phyloP scores from a whole-genome alignment of 306 rosid species.

The Mucuna pruriens region DNA sequence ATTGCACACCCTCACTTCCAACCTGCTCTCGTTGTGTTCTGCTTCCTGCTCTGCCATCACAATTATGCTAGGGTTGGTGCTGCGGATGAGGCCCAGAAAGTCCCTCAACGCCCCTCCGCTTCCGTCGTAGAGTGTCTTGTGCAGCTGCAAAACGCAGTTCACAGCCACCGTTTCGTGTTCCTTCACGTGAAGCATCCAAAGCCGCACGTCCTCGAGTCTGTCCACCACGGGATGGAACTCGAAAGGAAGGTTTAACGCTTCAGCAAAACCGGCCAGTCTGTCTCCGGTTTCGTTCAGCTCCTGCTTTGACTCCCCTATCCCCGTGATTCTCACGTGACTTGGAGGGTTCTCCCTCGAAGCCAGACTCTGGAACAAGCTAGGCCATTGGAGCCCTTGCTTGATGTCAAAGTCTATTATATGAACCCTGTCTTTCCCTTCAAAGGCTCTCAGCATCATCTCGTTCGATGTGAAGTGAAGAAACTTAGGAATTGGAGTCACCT shows the following conservation, averaged over 20 bases:
- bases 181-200: conserved; percentile 99
- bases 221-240: conserved; percentile 97
- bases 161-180: conserved; percentile 86
- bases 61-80: conserved; percentile 73
- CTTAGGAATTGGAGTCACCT: conserved; percentile 83
- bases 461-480: conserved; percentile 91
- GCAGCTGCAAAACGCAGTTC: conserved; percentile 84
- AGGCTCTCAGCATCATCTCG: conserved; percentile 84
- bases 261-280: conserved; percentile 83
- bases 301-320: conserved; percentile 90
- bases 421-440: conserved; percentile 96
- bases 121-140: conserved; percentile 74
- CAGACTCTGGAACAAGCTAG: conserved; percentile 90
- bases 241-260: conserved; percentile 79
- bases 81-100: conserved; percentile 78
- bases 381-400: conserved; percentile 97
- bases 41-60: conserved; percentile 89
- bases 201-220: conserved; percentile 93
- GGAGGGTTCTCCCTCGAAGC: conserved; percentile 87
- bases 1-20: conserved; percentile 71
- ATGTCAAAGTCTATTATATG: conserved; percentile 96
- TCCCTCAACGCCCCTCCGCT: conserved; percentile 78
- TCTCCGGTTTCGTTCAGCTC: conserved; percentile 95
- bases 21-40: conserved; percentile 65
- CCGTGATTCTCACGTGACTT: conserved; percentile 86